phyloP scores from a whole-genome alignment of 805 yeast genomes.

The Pichia thaimueangensis region DNA sequence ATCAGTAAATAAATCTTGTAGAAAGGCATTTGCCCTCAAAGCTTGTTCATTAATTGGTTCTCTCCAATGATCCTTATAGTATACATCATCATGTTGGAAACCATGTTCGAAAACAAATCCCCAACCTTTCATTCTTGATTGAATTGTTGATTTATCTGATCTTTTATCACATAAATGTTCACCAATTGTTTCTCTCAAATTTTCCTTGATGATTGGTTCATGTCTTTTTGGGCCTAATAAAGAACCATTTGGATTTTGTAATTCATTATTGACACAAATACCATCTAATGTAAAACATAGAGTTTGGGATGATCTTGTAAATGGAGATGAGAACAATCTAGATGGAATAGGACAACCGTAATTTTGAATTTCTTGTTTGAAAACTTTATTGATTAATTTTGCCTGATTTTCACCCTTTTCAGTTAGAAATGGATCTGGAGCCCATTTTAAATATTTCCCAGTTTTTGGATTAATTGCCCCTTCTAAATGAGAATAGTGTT shows the following conservation, averaged over 20 bases:
- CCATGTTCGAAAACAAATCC: slow-evolving; percentile 40
- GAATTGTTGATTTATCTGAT: slow-evolving; percentile 34
- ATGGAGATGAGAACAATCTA: slow-evolving; percentile 53
- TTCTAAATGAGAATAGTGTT: slow-evolving; percentile 42
- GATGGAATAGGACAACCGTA: slow-evolving; percentile 53
- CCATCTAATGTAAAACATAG: slow-evolving; percentile 45
- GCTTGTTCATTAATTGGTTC: slow-evolving; percentile 47
- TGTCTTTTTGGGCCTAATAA: slow-evolving; percentile 14
- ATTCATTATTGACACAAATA: slow-evolving; percentile 25
- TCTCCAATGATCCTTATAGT: slow-evolving; percentile 38
- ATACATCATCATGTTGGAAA: slow-evolving; percentile 43
- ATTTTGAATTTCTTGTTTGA: slow-evolving; percentile 35
- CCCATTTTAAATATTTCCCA: slow-evolving; percentile 45
- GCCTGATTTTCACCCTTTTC: slow-evolving; percentile 53
- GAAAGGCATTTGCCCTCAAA: slow-evolving; percentile 39
- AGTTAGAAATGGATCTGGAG: slow-evolving; percentile 57
- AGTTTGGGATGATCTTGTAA: slow-evolving; percentile 59
- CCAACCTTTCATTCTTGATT: slow-evolving; percentile 33
- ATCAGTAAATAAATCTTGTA: slow-evolving; percentile 35
- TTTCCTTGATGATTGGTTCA: slow-evolving; percentile 35
- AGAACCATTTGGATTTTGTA: slow-evolving; percentile 7
- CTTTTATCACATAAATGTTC: slow-evolving; percentile 56
- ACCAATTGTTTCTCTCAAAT: slow-evolving; percentile 57
- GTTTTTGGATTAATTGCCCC: slow-evolving; percentile 37
- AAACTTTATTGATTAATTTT: slow-evolving; percentile 36